Evolutionary conservation across 2,329 filamentous ascomycete species (phyloP).

Genomic region (Fusarium sp.): DNA sequence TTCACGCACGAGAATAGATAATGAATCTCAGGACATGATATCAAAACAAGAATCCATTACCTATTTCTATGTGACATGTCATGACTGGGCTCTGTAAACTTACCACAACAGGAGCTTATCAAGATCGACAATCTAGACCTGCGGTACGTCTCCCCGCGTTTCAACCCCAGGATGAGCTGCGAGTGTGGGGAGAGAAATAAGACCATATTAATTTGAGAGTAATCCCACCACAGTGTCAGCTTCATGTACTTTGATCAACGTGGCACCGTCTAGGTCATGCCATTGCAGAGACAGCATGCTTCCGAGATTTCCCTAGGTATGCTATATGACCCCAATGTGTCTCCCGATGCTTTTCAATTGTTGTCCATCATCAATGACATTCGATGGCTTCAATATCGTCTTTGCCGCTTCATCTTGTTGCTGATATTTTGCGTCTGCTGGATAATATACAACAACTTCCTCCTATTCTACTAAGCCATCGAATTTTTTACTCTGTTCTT

Average conservation of each 20-base stretch:
- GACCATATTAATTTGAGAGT: constrained; percentile 26
- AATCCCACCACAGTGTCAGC: constrained; percentile 23
- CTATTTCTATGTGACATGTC: background rate
- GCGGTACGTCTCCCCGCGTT: constrained; percentile 4
- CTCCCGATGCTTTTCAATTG: background rate
- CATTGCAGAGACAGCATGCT: constrained; percentile 7
- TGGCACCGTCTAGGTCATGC: constrained; percentile 28
- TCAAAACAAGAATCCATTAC: background rate
- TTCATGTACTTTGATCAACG: constrained; percentile 30
- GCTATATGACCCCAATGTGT: background rate
- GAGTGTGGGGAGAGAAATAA: constrained; percentile 42
- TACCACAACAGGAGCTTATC: constrained; percentile 1
- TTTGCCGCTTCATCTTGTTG: constrained; percentile 39
- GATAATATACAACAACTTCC: constrained; percentile 32
- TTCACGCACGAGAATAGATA: background rate
- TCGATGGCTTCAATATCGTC: constrained; percentile 37
- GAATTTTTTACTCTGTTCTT: constrained; percentile 38
- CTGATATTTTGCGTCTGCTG: constrained; percentile 38
- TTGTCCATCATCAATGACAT: background rate
- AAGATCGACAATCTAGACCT: background rate
- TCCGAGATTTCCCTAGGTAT: constrained; percentile 5
- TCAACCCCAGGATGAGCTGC: constrained; percentile 17
- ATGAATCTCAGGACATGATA: constrained; percentile 12
- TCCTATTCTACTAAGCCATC: constrained; percentile 35
- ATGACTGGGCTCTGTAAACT: background rate